Evolutionary conservation across 352 stramenopile genomes (phyloP).

Genomic region (Phytophthora hybrid): DNA sequence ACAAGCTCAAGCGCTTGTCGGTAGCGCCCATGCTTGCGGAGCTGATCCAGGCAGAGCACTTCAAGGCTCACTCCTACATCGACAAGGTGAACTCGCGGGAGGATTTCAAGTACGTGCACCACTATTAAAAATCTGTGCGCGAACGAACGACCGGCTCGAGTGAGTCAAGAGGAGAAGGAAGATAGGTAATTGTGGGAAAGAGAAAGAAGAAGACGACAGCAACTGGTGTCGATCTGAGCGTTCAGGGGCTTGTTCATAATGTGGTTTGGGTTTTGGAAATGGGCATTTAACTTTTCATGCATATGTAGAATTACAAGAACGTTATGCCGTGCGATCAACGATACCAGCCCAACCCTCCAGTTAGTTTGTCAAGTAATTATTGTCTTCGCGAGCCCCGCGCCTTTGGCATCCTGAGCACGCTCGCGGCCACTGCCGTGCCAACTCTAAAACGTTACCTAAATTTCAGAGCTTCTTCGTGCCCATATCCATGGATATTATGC

Average conservation of each 20-base stretch:
- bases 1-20: slow-evolving; percentile 91
- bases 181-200: slow-evolving; percentile 27
- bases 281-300: slow-evolving; percentile 34
- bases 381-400: too few relatives aligned
- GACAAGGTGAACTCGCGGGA: slow-evolving; percentile 85
- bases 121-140: slow-evolving; percentile 58
- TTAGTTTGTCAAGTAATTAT: too few relatives aligned
- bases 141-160: slow-evolving; percentile 8
- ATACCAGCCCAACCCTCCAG: too few relatives aligned
- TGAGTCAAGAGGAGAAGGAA: slow-evolving; percentile 8
- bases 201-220: slow-evolving; percentile 20
- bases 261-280: slow-evolving; percentile 9
- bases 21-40: slow-evolving; percentile 91
- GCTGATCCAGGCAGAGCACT: slow-evolving; percentile 92
- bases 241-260: slow-evolving; percentile 1
- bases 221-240: slow-evolving; percentile 26
- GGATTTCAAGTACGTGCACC: slow-evolving; percentile 89
- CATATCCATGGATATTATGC: too few relatives aligned
- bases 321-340: too few relatives aligned
- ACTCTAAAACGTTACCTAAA: too few relatives aligned
- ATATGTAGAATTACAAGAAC: too few relatives aligned
- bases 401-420: too few relatives aligned
- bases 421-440: too few relatives aligned
- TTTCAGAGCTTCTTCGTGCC: too few relatives aligned
- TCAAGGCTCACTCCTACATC: slow-evolving; percentile 92